phyloP scores from a whole-genome alignment of 2,329 filamentous ascomycete genomes.

The Fusarium nodosum region DNA sequence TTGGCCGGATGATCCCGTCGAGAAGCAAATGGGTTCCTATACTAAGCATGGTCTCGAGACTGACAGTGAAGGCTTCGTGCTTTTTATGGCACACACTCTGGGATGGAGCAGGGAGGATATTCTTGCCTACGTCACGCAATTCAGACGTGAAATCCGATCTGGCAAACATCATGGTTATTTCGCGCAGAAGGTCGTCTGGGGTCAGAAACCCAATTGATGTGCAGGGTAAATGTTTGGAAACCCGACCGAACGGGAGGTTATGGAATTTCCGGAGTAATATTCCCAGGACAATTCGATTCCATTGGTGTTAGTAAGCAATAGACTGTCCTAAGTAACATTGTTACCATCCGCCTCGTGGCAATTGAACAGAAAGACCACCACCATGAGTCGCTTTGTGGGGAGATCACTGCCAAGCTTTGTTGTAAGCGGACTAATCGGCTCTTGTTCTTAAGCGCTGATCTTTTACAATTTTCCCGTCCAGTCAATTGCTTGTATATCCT shows the following conservation, averaged over 20 bases:
- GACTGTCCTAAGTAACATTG: no score
- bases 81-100: conserved; percentile 55
- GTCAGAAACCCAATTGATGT: conserved; percentile 52
- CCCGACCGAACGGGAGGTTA: no score
- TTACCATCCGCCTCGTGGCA: background rate
- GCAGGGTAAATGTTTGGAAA: background rate
- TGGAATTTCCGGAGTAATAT: no score
- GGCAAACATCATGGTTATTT: conserved; percentile 52
- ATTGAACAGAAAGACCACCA: background rate
- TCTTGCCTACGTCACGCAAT: conserved; percentile 52
- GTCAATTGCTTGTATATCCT: background rate
- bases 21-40: conserved; percentile 48
- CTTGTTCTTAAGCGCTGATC: background rate
- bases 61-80: conserved; percentile 54
- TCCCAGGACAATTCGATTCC: no score
- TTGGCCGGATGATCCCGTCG: conserved; percentile 29
- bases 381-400: background rate
- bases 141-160: conserved; percentile 51
- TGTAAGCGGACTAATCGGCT: conserved; percentile 22
- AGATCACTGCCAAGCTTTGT: background rate
- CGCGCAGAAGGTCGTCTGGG: conserved; percentile 50
- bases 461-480: background rate
- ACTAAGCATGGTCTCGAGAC: conserved; percentile 53
- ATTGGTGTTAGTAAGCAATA: no score
- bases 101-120: conserved; percentile 56